Base-by-base conservation (phyloP, 2,329 filamentous ascomycete species). In the Xylariaceae sp. region DNA sequence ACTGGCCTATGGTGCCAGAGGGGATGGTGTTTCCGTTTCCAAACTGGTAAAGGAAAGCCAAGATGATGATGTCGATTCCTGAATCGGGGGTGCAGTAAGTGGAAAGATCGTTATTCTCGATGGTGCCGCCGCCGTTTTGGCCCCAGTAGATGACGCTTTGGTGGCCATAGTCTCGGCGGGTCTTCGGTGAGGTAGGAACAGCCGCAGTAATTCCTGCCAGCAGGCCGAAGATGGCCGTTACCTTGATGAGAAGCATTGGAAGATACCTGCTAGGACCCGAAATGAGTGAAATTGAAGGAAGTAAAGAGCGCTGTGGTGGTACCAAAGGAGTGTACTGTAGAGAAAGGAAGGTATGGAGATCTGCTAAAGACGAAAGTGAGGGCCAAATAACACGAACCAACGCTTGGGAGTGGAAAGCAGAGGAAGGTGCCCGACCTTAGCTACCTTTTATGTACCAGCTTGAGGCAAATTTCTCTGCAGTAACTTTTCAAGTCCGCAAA, bases 31-130 rank as follows among this genome's bases (percentile, higher is more conserved):
- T 48, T 5, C 57, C 63, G 36, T 51, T 56, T 21, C 63, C 62
- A 38, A 54, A 70, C 31, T 59, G 37, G 46, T 66, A 67, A 3
- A 70, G 41, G 51, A 70, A 70, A 26, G 65, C 52, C 7, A 70
- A 55, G 2, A 68, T 64, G 30, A 70, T 50, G 29, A 69, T 60
- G 47, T 69, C 64, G 38, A 70, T 66, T 12, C 63, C 65, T 1
- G 65, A 47, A 5, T 50, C 48, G 0, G 52, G 44, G 9, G 52
- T 57, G 44, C 66, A 69, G 50, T 68, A 68, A 3, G 52, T 34
- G 32, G 55, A 48, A 33, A 65, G 55, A 45, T 65, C 58, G 31
- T 62, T 62, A 46, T 63, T 60, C 50, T 62, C 61, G 23, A 57
- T 44, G 1, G 39, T 45, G 12, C 41, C 38, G 12, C 44, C 44